Evolutionary conservation across 352 stramenopile genomes (phyloP).

Genomic region (Halophytophthora polymorphica): DNA sequence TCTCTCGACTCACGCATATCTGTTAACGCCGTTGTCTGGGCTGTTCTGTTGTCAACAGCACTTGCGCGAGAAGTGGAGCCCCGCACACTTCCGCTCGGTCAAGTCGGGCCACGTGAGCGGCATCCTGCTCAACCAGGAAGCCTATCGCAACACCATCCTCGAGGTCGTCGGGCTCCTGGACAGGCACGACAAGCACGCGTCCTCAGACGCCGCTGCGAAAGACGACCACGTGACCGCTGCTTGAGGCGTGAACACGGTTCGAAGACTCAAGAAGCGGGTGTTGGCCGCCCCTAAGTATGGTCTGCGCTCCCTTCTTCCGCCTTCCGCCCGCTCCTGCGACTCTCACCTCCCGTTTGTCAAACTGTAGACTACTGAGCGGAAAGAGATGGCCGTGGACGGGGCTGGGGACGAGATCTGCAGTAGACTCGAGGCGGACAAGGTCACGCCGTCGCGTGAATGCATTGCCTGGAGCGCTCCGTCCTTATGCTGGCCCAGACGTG

Average conservation of each 20-base stretch:
- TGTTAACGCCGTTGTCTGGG: not conserved
- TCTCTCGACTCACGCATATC: not conserved
- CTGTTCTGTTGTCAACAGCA: constrained; percentile 19
- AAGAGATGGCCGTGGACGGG: too few species aligned
- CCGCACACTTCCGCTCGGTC: constrained; percentile 55
- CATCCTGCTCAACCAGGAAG: constrained; percentile 68
- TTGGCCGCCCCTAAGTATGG: too few species aligned
- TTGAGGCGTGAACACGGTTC: constrained; percentile 2
- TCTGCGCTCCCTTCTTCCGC: too few species aligned
- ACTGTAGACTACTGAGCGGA: too few species aligned
- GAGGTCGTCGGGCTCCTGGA: constrained; percentile 50
- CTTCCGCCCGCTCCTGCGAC: too few species aligned
- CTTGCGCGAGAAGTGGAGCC: constrained; percentile 54
- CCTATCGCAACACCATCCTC: constrained; percentile 68
- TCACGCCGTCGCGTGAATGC: too few species aligned
- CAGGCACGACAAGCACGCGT: not conserved
- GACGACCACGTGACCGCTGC: constrained; percentile 3
- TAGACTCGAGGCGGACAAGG: too few species aligned
- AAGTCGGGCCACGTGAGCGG: constrained; percentile 78
- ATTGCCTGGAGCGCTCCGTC: too few species aligned
- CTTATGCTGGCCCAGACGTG: too few species aligned
- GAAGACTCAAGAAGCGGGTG: not conserved
- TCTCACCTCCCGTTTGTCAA: too few species aligned
- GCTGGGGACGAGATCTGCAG: too few species aligned
- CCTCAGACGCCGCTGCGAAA: constrained; percentile 10